Percentiles rank a stretch among this genome's conserved stretches.
phyloP scores from a whole-genome alignment of 2,329 filamentous ascomycete genomes.

The Colletotrichum incanum region DNA sequence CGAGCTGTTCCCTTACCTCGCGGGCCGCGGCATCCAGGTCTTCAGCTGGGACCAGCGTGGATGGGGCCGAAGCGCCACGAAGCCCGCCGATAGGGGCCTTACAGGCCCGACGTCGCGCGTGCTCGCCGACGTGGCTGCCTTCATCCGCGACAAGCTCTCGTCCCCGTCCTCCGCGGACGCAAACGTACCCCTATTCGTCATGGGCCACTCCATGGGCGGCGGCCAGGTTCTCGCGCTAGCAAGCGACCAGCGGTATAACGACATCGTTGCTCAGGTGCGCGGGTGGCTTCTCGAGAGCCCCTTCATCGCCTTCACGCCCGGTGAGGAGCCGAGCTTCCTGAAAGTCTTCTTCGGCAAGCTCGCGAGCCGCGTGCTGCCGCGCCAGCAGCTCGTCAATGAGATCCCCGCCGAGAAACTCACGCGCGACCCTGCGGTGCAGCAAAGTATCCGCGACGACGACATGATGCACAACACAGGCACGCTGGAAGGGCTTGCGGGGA shows the following conservation, averaged over 20 bases:
- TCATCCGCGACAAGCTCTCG: slow-evolving; percentile 73
- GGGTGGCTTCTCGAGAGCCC: slow-evolving; percentile 86
- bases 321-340: slow-evolving; percentile 73
- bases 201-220: slow-evolving; percentile 95
- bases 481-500: slow-evolving; percentile 81
- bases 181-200: slow-evolving; percentile 80
- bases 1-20: slow-evolving; percentile 80
- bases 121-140: slow-evolving; percentile 83
- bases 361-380: slow-evolving; percentile 77
- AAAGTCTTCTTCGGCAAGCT: slow-evolving; percentile 78
- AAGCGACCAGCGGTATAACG: slow-evolving; percentile 64
- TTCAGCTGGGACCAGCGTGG: slow-evolving; percentile 89
- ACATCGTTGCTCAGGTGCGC: slow-evolving; percentile 73
- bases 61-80: slow-evolving; percentile 83
- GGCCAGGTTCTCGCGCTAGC: slow-evolving; percentile 79
- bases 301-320: slow-evolving; percentile 80
- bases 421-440: slow-evolving; percentile 76
- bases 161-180: neutral
- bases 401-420: slow-evolving; percentile 77
- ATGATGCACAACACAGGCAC: slow-evolving; percentile 89
- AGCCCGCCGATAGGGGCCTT: slow-evolving; percentile 75
- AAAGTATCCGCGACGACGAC: slow-evolving; percentile 74
- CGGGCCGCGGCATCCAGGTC: slow-evolving; percentile 80
- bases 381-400: slow-evolving; percentile 75
- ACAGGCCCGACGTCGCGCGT: slow-evolving; percentile 83